These are phyloP conservation scores for Exophiala dermatitidis DNA, from an alignment of 2,329 filamentous ascomycete genomes.

Conservation along the genomic window DNA sequence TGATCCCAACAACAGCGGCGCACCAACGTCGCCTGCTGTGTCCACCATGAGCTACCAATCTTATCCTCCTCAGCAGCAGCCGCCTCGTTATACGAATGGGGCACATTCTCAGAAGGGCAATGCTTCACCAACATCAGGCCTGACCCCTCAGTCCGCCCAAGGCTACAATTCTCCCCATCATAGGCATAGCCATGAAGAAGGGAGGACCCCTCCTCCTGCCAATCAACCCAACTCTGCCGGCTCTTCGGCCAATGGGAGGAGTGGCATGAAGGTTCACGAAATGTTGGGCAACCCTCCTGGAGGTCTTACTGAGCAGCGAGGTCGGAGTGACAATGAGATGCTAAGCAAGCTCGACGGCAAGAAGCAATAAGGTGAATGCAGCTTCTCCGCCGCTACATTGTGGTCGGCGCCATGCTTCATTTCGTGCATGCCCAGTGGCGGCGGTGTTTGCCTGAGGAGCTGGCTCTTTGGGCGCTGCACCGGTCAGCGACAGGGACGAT, in stretches of 20 bases:
- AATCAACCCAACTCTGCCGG: conserved; percentile 32
- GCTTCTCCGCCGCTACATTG: too few relatives aligned
- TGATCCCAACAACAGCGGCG: conserved; percentile 41
- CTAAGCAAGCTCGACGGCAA: conserved; percentile 33
- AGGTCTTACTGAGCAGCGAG: conserved; percentile 29
- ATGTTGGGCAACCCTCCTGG: conserved; percentile 37
- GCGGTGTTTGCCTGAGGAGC: conserved; percentile 1
- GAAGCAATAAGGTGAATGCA: conserved; percentile 14
- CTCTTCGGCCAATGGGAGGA: conserved; percentile 32
- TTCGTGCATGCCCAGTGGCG: background rate
- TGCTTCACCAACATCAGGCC: conserved; percentile 22
- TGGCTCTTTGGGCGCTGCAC: conserved; percentile 2
- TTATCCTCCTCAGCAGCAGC: conserved; percentile 33
- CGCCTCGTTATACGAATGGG: conserved; percentile 35
- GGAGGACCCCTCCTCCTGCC: conserved; percentile 35
- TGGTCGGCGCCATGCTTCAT: background rate
- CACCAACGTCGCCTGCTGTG: conserved; percentile 41
- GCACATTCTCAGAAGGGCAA: conserved; percentile 24
- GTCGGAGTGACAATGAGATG: conserved; percentile 45
- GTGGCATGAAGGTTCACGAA: conserved; percentile 43
- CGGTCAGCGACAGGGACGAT: background rate
- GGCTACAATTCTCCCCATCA: conserved; percentile 40
- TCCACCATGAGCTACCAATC: conserved; percentile 39
- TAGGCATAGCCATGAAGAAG: conserved; percentile 28
- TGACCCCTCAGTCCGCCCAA: conserved; percentile 39